Percentiles rank a stretch among this genome's conserved stretches.
phyloP scores from a whole-genome alignment of 805 yeast species.

The Monosporozyma yasuniensis region DNA sequence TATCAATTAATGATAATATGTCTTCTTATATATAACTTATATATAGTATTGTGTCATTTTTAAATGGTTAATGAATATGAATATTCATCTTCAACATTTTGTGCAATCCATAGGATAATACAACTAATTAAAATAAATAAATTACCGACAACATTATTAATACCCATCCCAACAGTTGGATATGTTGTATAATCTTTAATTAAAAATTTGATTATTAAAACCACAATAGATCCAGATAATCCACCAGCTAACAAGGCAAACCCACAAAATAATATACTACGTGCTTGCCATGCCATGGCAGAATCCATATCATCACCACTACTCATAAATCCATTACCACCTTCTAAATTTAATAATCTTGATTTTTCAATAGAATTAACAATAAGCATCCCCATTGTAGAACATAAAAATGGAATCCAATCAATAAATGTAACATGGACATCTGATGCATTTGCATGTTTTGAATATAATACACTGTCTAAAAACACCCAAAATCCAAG shows the following conservation, averaged over 20 bases:
- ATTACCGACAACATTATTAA: slow-evolving; percentile 76
- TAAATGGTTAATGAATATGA: slow-evolving; percentile 80
- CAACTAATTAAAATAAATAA: slow-evolving; percentile 81
- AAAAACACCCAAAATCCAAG: slow-evolving; percentile 83
- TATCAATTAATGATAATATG: background rate
- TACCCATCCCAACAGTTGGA: slow-evolving; percentile 93
- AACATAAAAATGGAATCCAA: slow-evolving; percentile 90
- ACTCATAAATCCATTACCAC: slow-evolving; percentile 25
- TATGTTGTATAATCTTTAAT: slow-evolving; percentile 61
- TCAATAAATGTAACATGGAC: slow-evolving; percentile 88
- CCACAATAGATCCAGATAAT: slow-evolving; percentile 82
- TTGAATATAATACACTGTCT: slow-evolving; percentile 82
- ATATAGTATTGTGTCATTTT: background rate
- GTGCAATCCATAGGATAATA: slow-evolving; percentile 84
- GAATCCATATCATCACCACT: slow-evolving; percentile 32
- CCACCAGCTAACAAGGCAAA: slow-evolving; percentile 92
- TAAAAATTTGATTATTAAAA: slow-evolving; percentile 74
- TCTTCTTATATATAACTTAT: background rate
- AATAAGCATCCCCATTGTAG: slow-evolving; percentile 81
- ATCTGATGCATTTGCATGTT: slow-evolving; percentile 72
- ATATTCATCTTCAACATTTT: slow-evolving; percentile 92
- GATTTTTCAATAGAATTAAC: slow-evolving; percentile 40
- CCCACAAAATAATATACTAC: slow-evolving; percentile 83
- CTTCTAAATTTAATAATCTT: slow-evolving; percentile 32
- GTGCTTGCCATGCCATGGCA: slow-evolving; percentile 83